A percentile compares a stretch with the other conserved stretches of the same genome.
Conservation (phyloP, 805 yeast genomes). For the Yamadazyma tumulicola region DNA sequence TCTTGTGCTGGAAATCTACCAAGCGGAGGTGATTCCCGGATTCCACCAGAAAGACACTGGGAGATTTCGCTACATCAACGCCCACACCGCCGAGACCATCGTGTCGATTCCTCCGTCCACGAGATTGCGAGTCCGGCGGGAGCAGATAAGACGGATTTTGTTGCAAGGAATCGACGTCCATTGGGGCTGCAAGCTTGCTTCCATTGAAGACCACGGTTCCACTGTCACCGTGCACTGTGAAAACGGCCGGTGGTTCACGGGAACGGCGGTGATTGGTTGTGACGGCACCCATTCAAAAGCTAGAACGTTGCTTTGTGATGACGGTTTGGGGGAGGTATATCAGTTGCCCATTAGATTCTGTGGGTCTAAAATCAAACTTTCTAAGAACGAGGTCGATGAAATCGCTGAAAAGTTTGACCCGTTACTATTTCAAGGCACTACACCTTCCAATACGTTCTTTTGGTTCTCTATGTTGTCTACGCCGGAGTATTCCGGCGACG, state of each 20-base stretch:
- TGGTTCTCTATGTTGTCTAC: constrained; percentile 25
- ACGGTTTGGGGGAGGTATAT: constrained; percentile 14
- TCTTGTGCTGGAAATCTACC: constrained; percentile 17
- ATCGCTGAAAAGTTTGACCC: constrained; percentile 21
- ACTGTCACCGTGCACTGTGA: constrained; percentile 13
- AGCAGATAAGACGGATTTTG: constrained; percentile 21
- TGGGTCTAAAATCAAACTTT: constrained; percentile 21
- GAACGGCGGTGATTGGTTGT: constrained; percentile 20
- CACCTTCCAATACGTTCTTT: constrained; percentile 21
- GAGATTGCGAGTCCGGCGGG: constrained; percentile 25
- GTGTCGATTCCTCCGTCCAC: constrained; percentile 26
- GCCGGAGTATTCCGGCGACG: constrained; percentile 14
- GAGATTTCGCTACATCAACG: constrained; percentile 24
- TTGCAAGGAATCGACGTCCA: constrained; percentile 21
- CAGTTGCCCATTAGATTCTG: constrained; percentile 23
- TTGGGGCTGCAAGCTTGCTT: constrained; percentile 20
- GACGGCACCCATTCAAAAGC: constrained; percentile 24
- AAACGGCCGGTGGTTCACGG: constrained; percentile 14
- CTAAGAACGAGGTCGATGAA: constrained; percentile 15
- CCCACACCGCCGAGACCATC: constrained; percentile 21
- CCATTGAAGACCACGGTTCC: constrained; percentile 8
- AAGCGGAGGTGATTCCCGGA: constrained; percentile 21
- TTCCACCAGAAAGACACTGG: constrained; percentile 25
- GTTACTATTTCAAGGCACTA: constrained; percentile 26
- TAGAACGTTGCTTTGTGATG: constrained; percentile 17